Percentiles rank a stretch among this genome's conserved stretches.
Evolutionary conservation across 768 basidiomycete genomes (phyloP).

Genomic region (Strobilomyces confusus): DNA sequence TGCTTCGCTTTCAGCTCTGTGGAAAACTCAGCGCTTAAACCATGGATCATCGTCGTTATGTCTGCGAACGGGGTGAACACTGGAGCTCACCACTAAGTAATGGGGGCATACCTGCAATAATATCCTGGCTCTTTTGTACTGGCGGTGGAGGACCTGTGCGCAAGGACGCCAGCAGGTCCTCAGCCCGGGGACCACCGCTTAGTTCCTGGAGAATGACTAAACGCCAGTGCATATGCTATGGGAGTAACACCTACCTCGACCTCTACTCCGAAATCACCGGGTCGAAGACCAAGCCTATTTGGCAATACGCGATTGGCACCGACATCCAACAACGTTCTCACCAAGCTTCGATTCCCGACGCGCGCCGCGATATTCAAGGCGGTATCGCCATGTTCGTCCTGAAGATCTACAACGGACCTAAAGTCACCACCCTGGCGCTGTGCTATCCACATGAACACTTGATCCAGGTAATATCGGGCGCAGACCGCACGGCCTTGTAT

Average conservation of each 20-base stretch:
- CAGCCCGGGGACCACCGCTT: slow-evolving; percentile 64
- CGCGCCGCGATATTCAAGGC: slow-evolving; percentile 93
- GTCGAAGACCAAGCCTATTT: slow-evolving; percentile 90
- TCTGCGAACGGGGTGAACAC: slow-evolving; percentile 44
- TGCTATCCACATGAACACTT: slow-evolving; percentile 83
- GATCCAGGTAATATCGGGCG: slow-evolving; percentile 90
- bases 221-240: neutral
- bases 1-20: slow-evolving; percentile 83
- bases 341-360: slow-evolving; percentile 85
- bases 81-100: neutral
- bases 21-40: slow-evolving; percentile 73
- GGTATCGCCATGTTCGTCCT: slow-evolving; percentile 95
- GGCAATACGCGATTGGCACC: slow-evolving; percentile 85
- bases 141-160: slow-evolving; percentile 73
- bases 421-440: slow-evolving; percentile 74
- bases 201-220: slow-evolving; percentile 48
- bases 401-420: slow-evolving; percentile 77
- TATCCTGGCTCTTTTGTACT: slow-evolving; percentile 84
- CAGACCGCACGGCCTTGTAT: slow-evolving; percentile 81
- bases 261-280: slow-evolving; percentile 94
- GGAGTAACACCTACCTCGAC: slow-evolving; percentile 58
- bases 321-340: slow-evolving; percentile 83
- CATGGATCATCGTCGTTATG: slow-evolving; percentile 81
- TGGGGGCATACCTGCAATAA: slow-evolving; percentile 58
- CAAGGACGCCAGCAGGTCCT: slow-evolving; percentile 74